A percentile compares a stretch with the other conserved stretches of the same genome.
These are phyloP conservation scores for Trichothecium sympodiale DNA, from an alignment of 2,329 filamentous ascomycete species.

Conservation along the genomic window DNA sequence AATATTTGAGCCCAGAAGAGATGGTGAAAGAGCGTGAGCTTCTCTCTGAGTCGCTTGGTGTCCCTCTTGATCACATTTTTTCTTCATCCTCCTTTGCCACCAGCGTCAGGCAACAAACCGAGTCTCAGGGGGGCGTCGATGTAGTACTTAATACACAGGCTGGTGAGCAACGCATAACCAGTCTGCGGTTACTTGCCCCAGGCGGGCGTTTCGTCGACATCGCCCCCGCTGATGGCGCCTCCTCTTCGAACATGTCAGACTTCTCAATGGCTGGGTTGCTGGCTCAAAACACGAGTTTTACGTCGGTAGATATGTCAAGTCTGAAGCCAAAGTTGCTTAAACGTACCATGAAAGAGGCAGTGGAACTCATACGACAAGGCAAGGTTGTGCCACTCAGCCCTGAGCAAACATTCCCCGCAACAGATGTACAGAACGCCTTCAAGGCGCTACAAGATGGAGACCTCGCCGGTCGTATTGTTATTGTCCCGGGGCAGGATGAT, in stretches of 20 bases:
- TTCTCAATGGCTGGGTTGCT: background rate
- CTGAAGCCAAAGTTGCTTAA: background rate
- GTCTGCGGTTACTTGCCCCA: background rate
- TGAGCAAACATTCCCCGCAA: background rate
- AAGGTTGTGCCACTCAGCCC: background rate
- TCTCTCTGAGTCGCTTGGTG: background rate
- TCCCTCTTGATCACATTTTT: background rate
- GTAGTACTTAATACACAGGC: background rate
- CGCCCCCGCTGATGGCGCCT: too few relatives aligned
- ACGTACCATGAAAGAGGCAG: background rate
- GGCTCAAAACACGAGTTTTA: background rate
- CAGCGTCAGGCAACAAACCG: background rate
- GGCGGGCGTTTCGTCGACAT: constrained; percentile 1
- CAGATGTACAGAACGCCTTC: background rate
- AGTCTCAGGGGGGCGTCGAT: constrained; percentile 1
- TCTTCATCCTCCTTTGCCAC: background rate
- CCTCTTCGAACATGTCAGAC: too few relatives aligned
- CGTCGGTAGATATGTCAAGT: background rate
- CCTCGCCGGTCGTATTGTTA: background rate
- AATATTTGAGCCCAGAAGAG: constrained; percentile 19
- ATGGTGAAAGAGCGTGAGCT: background rate
- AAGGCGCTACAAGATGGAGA: constrained; percentile 1
- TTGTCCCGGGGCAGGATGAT: background rate
- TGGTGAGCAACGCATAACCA: background rate
- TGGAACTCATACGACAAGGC: background rate